Evolutionary conservation across 169 alveolate species (phyloP).

Genomic region (Plasmodium sp.): DNA sequence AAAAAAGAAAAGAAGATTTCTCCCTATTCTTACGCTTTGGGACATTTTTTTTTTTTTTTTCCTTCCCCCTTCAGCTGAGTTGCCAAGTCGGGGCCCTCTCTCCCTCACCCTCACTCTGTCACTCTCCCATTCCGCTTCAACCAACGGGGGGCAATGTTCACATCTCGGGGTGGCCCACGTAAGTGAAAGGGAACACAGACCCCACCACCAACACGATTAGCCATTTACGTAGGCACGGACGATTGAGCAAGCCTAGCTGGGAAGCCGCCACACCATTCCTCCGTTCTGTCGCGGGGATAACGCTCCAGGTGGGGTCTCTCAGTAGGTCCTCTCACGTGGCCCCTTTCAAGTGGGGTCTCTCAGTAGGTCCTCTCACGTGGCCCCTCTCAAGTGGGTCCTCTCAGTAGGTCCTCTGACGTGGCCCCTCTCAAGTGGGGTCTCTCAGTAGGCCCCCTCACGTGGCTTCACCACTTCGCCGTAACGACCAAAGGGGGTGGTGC

Average conservation of each 20-base stretch:
- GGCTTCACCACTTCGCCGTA: no score
- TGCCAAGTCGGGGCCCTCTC: neutral
- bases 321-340: no score
- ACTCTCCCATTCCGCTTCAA: neutral
- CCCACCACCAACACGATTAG: neutral
- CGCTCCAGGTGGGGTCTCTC: neutral
- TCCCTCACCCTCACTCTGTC: no score
- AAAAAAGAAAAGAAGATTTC: no score
- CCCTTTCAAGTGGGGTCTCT: no score
- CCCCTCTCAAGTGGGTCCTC: no score
- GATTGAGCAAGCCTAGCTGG: neutral
- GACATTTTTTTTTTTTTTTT: neutral
- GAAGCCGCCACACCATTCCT: neutral
- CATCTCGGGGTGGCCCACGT: neutral
- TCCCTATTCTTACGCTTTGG: neutral
- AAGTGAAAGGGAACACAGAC: neutral
- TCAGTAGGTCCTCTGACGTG: no score
- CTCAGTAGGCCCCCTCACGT: no score
- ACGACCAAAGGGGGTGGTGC: no score
- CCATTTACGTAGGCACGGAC: neutral
- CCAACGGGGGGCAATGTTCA: neutral
- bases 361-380: no score
- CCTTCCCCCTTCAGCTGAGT: neutral
- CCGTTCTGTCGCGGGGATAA: neutral
- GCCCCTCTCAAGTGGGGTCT: no score